phyloP scores from a whole-genome alignment of 106 monocot genomes.

The Dendrobium nobile region DNA sequence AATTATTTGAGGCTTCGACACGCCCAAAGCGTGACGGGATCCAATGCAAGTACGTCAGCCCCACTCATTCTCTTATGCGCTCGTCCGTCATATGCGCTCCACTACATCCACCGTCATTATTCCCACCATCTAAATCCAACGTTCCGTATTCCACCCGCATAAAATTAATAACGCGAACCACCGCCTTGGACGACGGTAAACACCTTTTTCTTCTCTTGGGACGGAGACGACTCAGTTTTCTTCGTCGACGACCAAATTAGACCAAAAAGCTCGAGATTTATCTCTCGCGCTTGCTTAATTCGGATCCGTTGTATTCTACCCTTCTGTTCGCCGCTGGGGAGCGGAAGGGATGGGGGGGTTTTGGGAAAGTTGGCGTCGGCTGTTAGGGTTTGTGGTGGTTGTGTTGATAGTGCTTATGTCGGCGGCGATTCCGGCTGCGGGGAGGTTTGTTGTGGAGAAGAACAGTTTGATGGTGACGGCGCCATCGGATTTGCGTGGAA shows the following conservation, averaged over 20 bases:
- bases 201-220: not conserved
- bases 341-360: constrained; percentile 1
- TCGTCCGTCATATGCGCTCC: not conserved
- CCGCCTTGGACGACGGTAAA: not conserved
- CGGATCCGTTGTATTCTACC: not conserved
- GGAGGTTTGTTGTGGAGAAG: constrained; percentile 92
- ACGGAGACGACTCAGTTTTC: not conserved
- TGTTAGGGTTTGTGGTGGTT: constrained; percentile 8
- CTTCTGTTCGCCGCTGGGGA: not conserved
- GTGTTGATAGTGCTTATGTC: not conserved
- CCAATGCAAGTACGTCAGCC: not conserved
- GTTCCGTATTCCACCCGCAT: not conserved
- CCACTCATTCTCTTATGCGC: not conserved
- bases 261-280: not conserved
- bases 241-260: not conserved
- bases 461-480: constrained; percentile 93
- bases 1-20: not conserved
- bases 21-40: constrained; percentile 3
- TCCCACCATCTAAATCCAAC: not conserved
- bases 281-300: not conserved
- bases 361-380: not conserved
- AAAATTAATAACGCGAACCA: not conserved
- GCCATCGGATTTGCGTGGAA: constrained; percentile 58
- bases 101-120: not conserved
- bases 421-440: constrained; percentile 16